Base-by-base conservation (phyloP, 441 rosid genomes). In the Syzygium malaccense region DNA sequence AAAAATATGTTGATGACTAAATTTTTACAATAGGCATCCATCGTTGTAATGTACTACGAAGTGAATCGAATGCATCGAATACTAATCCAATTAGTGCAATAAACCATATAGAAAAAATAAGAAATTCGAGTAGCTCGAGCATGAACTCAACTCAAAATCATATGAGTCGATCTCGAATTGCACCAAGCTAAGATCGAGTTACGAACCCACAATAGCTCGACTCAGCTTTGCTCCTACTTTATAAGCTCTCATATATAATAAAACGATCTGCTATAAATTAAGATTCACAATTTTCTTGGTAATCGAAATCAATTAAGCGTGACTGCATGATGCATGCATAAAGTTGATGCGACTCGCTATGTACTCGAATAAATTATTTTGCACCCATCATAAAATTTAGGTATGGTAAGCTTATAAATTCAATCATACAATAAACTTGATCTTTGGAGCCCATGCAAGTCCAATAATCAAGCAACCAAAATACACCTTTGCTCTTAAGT, bases 131-230 rank as follows among this genome's bases (percentile, higher is more conserved):
- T 37, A 37, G 13, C 13, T 71, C 15, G 25, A 20, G 80, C 17
- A 12, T 37, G 17, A 71, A 20, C 80, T 11, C 28, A 19, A 11
- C 17, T 71, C 17, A 0, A 71, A 33, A 71, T 71, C 3, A 10
- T 0, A 71, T 6, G 17, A 37, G 80, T 37, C 26, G 7, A 23
- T 37, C 28, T 71, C 14, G 28, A 18, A 33, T 2, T 4, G 33
- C 25, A 11, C 48, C 1, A 19, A 68, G 79, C 6, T 68, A 33
- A 68, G 26, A 37, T 37, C 8, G 4, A 71, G 28, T 71, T 20
- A 6, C 28, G 13, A 5, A 37, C 7, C 15, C 14, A 0, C 20
- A 4, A 37, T 37, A 19, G 0, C 5, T 71, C 15, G 3, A 20
- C 48, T 33, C 2, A 66, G 13, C 23, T 32, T 32, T 1, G 10